These are phyloP conservation scores for Solanum virginianum DNA, from an alignment of 257 asterid species.

Conservation along the genomic window DNA sequence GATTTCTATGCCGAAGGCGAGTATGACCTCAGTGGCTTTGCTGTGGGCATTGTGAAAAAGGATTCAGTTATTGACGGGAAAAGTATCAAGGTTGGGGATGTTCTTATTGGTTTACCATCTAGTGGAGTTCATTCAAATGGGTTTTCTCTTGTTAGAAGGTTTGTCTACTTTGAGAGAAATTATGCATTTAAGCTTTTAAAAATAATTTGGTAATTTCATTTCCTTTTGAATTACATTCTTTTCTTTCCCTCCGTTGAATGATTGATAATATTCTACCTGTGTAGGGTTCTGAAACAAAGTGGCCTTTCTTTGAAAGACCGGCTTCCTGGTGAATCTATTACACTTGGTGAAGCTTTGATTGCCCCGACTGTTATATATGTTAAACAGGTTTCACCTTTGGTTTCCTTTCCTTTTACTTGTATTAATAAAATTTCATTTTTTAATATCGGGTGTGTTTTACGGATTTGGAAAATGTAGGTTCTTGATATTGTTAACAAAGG, in stretches of 20 bases:
- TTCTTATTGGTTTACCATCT: slow-evolving; percentile 82
- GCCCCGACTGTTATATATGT: slow-evolving; percentile 88
- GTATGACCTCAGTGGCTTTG: slow-evolving; percentile 91
- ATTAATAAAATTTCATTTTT: neutral
- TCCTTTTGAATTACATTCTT: neutral
- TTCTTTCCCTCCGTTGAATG: neutral
- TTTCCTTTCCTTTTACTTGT: neutral
- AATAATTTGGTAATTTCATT: neutral
- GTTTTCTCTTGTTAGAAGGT: slow-evolving; percentile 91
- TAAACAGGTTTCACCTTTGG: slow-evolving; percentile 49
- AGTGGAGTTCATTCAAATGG: slow-evolving; percentile 98
- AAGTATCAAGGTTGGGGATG: slow-evolving; percentile 59
- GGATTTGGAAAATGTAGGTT: slow-evolving; percentile 32
- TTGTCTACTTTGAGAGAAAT: neutral
- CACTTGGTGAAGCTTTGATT: slow-evolving; percentile 79
- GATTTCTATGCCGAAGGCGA: slow-evolving; percentile 87
- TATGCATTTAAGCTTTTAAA: neutral
- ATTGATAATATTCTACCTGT: neutral
- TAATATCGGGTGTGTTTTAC: neutral
- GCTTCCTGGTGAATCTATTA: slow-evolving; percentile 57
- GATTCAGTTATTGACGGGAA: slow-evolving; percentile 77
- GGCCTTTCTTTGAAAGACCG: slow-evolving; percentile 55
- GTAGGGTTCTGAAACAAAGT: slow-evolving; percentile 69
- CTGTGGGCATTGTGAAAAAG: slow-evolving; percentile 75
- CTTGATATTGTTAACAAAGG: slow-evolving; percentile 75